Base-by-base conservation (phyloP, 371 early-diverging fungal genomes). In the Rhizomucor miehei region DNA sequence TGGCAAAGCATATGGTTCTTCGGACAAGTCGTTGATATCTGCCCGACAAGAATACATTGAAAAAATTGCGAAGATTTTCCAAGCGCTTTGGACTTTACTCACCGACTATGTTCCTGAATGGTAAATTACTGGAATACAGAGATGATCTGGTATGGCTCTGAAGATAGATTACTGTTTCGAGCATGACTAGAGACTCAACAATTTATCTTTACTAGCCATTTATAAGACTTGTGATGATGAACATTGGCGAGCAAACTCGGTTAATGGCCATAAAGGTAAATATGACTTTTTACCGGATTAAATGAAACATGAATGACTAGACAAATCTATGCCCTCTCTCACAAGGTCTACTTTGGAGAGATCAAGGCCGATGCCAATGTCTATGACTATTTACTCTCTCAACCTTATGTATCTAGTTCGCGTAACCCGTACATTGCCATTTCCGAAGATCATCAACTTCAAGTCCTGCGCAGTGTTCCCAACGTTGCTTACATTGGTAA, bases 101-200 rank as follows among this genome's bases (percentile, higher is more conserved):
- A 51, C 29, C 29, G 8, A 8, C 67, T 6, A 63, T 87, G 40
- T 95, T 93, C 68, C 63, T 89, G 41, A 95, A 95, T 60, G 96
- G 96, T 49, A 87, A 84, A 53, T 75, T 80, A 49, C 58, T 86
- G 44, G 77, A 80, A 10, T 68, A 87, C 57, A 71, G 52, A 34
- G 84, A 86, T 14, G 81, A 74, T 54, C 52, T 44, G 50, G 67
- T 62, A 65, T 38, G 12, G 51, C 9, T 23, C 13, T 37, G 19
- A 4, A 2, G 17, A 0, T 47, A 41, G 12, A 41, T 16, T 11
- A 6, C 3, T 6, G 3, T 41, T 12, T 3, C 3, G 19, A 41
- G 19, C 41, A 25, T 16, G 36, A 9, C 38, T 11, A 24, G 29
- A 40, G 34, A 3, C 23, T 49, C 20, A 35, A 14, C 6, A n/a